phyloP scores from a whole-genome alignment of 306 rosid species.

The Acacia melanoxylon region DNA sequence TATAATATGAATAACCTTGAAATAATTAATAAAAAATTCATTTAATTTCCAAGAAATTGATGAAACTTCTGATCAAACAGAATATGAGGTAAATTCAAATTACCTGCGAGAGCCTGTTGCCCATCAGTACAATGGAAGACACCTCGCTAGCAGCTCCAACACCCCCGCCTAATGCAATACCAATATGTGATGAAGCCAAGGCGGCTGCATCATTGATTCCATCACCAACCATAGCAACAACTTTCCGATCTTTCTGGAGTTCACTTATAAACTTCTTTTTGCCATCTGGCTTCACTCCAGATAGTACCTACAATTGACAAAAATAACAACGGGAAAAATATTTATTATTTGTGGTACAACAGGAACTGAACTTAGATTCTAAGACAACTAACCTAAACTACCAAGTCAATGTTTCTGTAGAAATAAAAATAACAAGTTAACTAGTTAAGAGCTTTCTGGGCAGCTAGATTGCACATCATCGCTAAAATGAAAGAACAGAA shows the following conservation, averaged over 20 bases:
- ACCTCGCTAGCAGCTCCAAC: conserved; percentile 99
- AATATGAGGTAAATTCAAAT: conserved; percentile 2
- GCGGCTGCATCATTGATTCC: conserved; percentile 99
- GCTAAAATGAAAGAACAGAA: not conserved
- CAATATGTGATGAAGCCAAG: conserved; percentile 85
- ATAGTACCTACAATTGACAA: conserved; percentile 63
- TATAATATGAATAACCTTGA: conserved; percentile 2
- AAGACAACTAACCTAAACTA: not conserved
- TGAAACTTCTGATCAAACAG: conserved; percentile 1
- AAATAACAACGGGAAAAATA: not conserved
- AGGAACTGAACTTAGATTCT: not conserved
- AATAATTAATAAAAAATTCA: conserved; percentile 10
- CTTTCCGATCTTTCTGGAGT: conserved; percentile 62
- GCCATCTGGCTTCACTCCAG: conserved; percentile 82
- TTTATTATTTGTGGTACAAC: not conserved
- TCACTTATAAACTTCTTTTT: conserved; percentile 71
- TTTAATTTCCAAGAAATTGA: not conserved
- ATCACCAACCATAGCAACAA: conserved; percentile 98
- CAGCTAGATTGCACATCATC: not conserved
- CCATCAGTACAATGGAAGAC: conserved; percentile 89
- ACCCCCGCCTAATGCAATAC: conserved; percentile 95
- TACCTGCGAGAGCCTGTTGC: conserved; percentile 92
- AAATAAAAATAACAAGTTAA: not conserved
- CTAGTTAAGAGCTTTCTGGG: not conserved
- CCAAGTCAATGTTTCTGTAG: not conserved